These are phyloP conservation scores for Boechera retrofracta DNA, from an alignment of 345 rosid species.

Conservation along the genomic window DNA sequence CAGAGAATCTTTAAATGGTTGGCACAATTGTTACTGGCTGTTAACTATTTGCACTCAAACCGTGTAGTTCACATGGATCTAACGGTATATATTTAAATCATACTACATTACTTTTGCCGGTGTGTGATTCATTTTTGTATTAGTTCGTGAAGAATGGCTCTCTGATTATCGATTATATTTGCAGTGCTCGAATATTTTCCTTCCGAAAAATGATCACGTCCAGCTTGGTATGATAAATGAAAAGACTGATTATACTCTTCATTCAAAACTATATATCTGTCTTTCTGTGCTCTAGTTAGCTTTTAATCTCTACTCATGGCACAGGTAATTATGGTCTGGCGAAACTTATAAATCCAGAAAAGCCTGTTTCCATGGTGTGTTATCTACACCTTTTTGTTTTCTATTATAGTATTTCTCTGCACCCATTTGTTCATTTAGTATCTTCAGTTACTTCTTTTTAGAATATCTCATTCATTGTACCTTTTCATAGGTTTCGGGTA, in stretches of 20 bases:
- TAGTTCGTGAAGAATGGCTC: constrained; percentile 9
- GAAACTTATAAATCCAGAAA: constrained; percentile 81
- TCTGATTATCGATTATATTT: constrained; percentile 35
- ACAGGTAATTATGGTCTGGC: constrained; percentile 97
- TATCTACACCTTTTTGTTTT: constrained; percentile 1
- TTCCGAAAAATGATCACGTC: constrained; percentile 78
- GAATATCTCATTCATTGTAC: constrained; percentile 9
- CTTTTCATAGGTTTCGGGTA: constrained; percentile 74
- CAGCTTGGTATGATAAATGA: constrained; percentile 73
- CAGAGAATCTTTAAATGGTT: constrained; percentile 98
- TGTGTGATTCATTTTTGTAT: constrained; percentile 37
- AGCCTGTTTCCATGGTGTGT: constrained; percentile 83
- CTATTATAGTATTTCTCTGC: constrained; percentile 10
- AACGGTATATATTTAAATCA: constrained; percentile 55
- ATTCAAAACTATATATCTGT: constrained; percentile 36
- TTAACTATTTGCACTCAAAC: constrained; percentile 92
- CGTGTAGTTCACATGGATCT: constrained; percentile 96
- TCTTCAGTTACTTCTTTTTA: not conserved
- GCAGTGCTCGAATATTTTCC: constrained; percentile 98
- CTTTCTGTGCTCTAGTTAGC: constrained; percentile 36
- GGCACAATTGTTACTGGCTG: constrained; percentile 89
- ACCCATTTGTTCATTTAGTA: constrained; percentile 9
- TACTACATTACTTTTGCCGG: constrained; percentile 7
- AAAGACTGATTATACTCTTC: constrained; percentile 26
- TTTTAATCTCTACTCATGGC: constrained; percentile 36